Base-by-base conservation (phyloP, 2,329 filamentous ascomycete species). In the Clonostachys byssicola region DNA sequence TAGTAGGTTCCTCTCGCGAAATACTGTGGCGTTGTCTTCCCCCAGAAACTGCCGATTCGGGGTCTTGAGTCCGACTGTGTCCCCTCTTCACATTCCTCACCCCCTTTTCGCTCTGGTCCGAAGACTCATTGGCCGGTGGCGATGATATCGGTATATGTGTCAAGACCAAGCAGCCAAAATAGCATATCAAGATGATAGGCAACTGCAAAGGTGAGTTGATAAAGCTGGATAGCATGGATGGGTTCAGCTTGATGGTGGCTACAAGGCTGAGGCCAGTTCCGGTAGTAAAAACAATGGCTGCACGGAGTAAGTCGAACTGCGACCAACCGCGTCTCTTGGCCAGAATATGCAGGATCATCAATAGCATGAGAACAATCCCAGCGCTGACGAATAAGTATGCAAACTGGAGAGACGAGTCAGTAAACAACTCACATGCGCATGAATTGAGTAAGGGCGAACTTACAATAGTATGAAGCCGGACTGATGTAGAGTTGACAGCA, bases 71-170 rank as follows among this genome's bases (percentile, higher is more conserved):
- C 23, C 23, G 23, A 9, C 20, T 30, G 23, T 30, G 23, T 30
- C 23, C 9, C 23, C 23, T 30, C 23, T 30, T 5, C 23, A 5
- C 17, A 18, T 23, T 17, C 23, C 9, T 30, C 23, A 8, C 23
- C 3, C 23, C 23, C 23, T 30, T 30, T 10, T 30, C 23, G 23
- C 23, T 30, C 23, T 30, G 23, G 5, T 30, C 9, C 23, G 23
- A 30, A 30, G 8, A 5, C 8, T 30, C 12, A 17, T 13, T 17
- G 16, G n/a, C 9, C n/a, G n/a, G n/a, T 40, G 45, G 45, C 2
- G 48, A 41, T n/a, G 48, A 46, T 20, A 45, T 39, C 7, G 79
- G 63, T 3, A 51, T 12, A 35, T 51, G 49, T 34, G 44, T 71
- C 34, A 61, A 64, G 0, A 52, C 50, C 2, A 58, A 57, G 8